phyloP scores from a whole-genome alignment of 129 eudicot genomes.

The Sambucus nigra region DNA sequence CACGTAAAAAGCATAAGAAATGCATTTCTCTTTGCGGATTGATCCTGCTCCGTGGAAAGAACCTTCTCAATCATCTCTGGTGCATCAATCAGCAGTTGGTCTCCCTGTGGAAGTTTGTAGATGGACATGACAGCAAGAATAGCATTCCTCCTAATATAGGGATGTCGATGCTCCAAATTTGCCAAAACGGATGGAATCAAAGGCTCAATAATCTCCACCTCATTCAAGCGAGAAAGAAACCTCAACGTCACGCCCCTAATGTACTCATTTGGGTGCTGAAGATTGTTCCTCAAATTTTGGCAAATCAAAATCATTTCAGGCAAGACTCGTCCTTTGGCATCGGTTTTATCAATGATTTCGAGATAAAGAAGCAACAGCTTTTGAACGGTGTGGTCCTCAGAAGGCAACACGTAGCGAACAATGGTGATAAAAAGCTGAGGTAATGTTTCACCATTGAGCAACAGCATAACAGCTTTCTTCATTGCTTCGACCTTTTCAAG shows the following conservation, averaged over 20 bases:
- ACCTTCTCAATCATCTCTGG: neutral
- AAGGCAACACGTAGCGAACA: neutral
- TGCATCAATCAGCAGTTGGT: neutral
- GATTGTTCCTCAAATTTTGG: neutral
- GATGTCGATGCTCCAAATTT: neutral
- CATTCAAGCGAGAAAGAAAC: neutral
- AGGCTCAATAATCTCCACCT: neutral
- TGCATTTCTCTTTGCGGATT: neutral
- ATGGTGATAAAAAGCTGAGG: neutral
- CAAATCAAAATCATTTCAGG: neutral
- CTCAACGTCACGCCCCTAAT: neutral
- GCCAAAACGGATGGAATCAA: neutral
- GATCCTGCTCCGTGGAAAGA: neutral
- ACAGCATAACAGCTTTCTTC: neutral
- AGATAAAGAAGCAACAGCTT: conserved; percentile 2
- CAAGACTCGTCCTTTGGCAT: neutral
- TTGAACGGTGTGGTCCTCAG: neutral
- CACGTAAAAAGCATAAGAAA: neutral
- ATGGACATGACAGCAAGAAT: neutral
- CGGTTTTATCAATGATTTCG: neutral
- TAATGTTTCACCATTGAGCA: neutral
- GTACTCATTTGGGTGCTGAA: neutral
- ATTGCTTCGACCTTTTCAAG: neutral
- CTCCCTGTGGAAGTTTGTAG: neutral
- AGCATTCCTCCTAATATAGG: neutral